Base-by-base conservation (phyloP, 805 yeast genomes). In the Candida patagonica region DNA sequence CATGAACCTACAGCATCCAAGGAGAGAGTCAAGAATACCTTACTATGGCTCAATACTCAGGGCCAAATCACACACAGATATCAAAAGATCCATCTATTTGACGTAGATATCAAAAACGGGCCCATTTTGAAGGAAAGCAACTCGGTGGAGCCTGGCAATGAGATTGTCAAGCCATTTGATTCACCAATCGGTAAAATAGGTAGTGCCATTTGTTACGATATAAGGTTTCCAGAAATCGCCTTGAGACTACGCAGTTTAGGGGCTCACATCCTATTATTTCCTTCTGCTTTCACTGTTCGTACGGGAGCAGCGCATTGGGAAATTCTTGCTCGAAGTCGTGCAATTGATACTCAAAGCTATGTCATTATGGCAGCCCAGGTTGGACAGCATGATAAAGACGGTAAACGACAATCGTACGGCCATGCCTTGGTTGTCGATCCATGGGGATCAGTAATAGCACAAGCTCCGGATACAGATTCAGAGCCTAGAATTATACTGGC, bases 221-320 rank as follows among this genome's bases (percentile, higher is more conserved):
- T 86, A 25, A 66, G 96, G 46, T 85, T 86, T 55, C 94, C 95
- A 0, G 95, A 87, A 55, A 61, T 83, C 35, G 78, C 92, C 1
- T 51, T 80, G 26, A 60, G 78, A 30, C 60, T 83, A 26, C 63
- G 95, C 38, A 55, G 73, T 7, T 50, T 62, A 38, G 95, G 95
- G 2, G 94, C 95, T 1, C 71, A 84, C 42, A 64, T 89, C 17
- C 50, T 89, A 29, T 73, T 89, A 2, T 89, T 67, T 51, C 97
- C 98, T 0, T 80, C 94, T 20, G 97, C 97, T 0, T 92, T 94
- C 68, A 92, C 96, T 0, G 73, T 82, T 55, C 77, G 78, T 47
- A 89, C 97, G 0, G 98, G 98, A 1, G 76, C 76, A 38, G 85
- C 89, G 1, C 98, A 89, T 54, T 89, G 96, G 95, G 76, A 76